Base-by-base conservation (phyloP, 768 basidiomycete genomes). In the Leccinum subgranulosum region DNA sequence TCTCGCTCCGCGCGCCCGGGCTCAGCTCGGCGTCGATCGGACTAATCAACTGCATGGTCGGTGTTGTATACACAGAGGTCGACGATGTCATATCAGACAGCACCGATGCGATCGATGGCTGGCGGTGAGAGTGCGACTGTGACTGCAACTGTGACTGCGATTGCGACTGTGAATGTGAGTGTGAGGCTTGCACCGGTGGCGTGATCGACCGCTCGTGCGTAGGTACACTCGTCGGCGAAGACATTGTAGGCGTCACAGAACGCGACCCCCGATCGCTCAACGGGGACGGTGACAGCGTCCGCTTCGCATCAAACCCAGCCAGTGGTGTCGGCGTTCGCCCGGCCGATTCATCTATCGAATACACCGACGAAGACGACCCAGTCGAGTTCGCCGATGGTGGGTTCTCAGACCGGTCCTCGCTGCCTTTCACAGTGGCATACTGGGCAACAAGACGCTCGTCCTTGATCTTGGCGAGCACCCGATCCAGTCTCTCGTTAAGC, bases 21-120 rank as follows among this genome's bases (percentile, higher is more conserved):
- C 15, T 6, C 4, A 14, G 19, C 49, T 73, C 66, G 41, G 48
- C 54, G 3, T 61, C 69, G 2, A 49, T 54, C 12, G 72, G 71
- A 43, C 66, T 74, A 43, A 60, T 29, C 11, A 69, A 63, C 49
- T 76, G 68, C 2, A 72, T 50, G 5, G 67, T 70, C 0, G 76
- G 74, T 0, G 83, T 83, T 2, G 77, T 78, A 41, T 85, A 84
- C 17, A 62, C 36, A 71, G 84, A 82, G 3, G 66, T 59, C 14
- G 66, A 66, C 31, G 66, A 66, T 31, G 66, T 67, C 23, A 78
- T 62, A 56, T 86, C 85, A 2, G 90, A 89, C 73, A 90, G 76
- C 58, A 89, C 83, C 28, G 89, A 90, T 1, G 86, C 85, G 55
- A 90, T 83, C 0, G 90, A 91, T 0, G 85, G 83, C 53, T 92